Conservation (phyloP, 371 early-diverging fungal genomes). For the Mucor plumbeus region DNA sequence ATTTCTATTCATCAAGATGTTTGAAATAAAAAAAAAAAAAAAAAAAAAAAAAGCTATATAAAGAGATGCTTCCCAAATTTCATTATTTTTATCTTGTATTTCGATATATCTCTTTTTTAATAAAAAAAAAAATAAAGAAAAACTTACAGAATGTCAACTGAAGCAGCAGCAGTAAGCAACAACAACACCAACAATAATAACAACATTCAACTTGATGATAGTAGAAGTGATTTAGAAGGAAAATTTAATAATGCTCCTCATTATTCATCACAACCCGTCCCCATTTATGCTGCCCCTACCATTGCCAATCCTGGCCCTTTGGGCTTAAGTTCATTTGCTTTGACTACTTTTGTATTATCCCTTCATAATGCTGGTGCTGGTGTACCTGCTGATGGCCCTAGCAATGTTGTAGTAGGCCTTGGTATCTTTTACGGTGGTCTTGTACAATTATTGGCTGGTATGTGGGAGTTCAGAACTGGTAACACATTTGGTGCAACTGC, state of each 20-base stretch:
- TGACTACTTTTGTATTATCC: constrained; percentile 73
- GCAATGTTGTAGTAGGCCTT: constrained; percentile 61
- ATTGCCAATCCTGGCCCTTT: constrained; percentile 75
- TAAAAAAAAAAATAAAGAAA: not conserved
- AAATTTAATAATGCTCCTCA: constrained; percentile 10
- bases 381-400: constrained; percentile 55
- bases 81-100: not conserved
- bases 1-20: constrained; percentile 4
- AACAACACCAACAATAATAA: not conserved
- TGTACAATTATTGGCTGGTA: constrained; percentile 77
- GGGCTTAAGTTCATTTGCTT: constrained; percentile 71
- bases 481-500: constrained; percentile 88
- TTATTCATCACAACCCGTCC: constrained; percentile 7
- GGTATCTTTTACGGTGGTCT: constrained; percentile 79
- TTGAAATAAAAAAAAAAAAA: constrained; percentile 7
- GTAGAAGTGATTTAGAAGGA: constrained; percentile 16
- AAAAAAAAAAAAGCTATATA: constrained; percentile 15
- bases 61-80: not conserved
- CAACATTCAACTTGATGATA: not conserved
- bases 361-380: constrained; percentile 72
- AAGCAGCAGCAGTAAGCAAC: not conserved
- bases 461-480: constrained; percentile 81
- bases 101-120: not conserved
- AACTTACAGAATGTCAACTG: not conserved
- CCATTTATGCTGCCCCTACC: constrained; percentile 31